Evolutionary conservation across 2,329 filamentous ascomycete genomes (phyloP).

Genomic region (Fusarium decemcellulare): DNA sequence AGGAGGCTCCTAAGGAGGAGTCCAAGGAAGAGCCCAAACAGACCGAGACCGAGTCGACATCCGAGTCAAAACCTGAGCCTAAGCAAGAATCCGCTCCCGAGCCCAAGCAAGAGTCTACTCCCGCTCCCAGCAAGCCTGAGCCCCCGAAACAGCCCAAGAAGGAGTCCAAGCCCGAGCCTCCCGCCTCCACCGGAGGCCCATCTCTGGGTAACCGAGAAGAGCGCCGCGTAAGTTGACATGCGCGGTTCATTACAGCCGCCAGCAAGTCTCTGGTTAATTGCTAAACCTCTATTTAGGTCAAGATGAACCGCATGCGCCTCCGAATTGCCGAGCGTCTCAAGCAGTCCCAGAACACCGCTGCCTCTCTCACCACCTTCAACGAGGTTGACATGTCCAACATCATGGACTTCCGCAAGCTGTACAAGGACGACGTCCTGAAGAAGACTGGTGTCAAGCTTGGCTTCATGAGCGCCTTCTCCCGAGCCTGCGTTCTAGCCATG

Average conservation of each 20-base stretch:
- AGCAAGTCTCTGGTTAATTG: neutral
- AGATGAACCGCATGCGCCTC: conserved; percentile 99
- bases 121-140: conserved; percentile 46
- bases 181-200: conserved; percentile 49
- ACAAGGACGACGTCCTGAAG: conserved; percentile 97
- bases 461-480: conserved; percentile 99
- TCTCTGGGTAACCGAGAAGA: conserved; percentile 83
- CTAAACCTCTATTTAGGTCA: conserved; percentile 73
- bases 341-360: conserved; percentile 98
- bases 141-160: conserved; percentile 44
- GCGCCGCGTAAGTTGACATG: conserved; percentile 76
- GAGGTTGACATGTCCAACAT: conserved; percentile 99
- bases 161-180: conserved; percentile 40
- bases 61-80: conserved; percentile 53
- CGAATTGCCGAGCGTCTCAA: conserved; percentile 98
- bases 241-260: neutral
- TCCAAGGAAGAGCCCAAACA: conserved; percentile 55
- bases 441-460: conserved; percentile 97
- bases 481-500: conserved; percentile 92
- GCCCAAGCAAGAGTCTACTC: conserved; percentile 51
- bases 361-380: conserved; percentile 98
- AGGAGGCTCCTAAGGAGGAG: conserved; percentile 51
- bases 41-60: conserved; percentile 52
- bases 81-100: conserved; percentile 50
- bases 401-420: conserved; percentile 96